These are phyloP conservation scores for Zanthoxylum bungeanum DNA, from an alignment of 345 rosid genomes.

Conservation along the genomic window DNA sequence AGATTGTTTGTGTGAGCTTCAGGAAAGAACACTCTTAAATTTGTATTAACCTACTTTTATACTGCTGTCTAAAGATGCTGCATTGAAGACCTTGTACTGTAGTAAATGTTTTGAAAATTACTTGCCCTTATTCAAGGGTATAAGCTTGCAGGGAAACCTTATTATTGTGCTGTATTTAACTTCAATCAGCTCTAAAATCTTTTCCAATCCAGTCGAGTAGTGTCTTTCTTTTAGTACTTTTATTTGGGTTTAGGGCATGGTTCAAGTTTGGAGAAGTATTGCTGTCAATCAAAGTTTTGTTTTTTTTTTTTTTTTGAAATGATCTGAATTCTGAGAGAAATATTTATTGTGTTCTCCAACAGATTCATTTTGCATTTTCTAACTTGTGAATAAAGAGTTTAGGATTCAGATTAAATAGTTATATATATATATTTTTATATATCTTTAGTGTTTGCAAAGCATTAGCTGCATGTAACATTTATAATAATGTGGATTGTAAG, in stretches of 20 bases:
- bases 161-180: background rate
- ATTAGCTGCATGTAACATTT: background rate
- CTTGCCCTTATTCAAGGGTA: background rate
- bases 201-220: background rate
- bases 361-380: background rate
- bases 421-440: background rate
- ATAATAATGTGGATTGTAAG: background rate
- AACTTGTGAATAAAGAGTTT: background rate
- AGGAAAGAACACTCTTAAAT: background rate
- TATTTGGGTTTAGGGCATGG: background rate
- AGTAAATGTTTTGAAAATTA: background rate
- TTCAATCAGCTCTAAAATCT: background rate
- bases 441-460: background rate
- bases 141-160: background rate
- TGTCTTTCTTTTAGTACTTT: background rate
- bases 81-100: background rate
- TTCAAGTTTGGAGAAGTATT: background rate
- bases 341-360: background rate
- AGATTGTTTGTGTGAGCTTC: background rate
- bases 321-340: background rate
- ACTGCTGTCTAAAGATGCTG: background rate
- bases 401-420: background rate
- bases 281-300: background rate
- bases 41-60: background rate
- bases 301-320: background rate